These are phyloP conservation scores for Mucor racemosus DNA, from an alignment of 371 early-diverging fungal genomes.

Conservation along the genomic window DNA sequence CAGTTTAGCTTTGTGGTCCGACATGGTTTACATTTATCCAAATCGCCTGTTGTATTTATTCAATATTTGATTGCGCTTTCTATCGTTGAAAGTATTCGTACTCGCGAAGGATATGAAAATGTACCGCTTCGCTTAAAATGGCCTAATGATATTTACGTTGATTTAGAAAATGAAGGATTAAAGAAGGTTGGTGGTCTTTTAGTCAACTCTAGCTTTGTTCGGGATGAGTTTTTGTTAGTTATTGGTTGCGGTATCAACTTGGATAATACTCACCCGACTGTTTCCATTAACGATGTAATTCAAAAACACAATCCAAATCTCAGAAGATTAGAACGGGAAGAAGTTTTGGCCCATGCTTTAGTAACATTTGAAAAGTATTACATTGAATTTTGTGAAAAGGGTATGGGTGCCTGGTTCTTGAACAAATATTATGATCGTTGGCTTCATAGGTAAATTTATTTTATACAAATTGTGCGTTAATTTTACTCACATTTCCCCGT, in stretches of 20 bases:
- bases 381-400: slow-evolving; percentile 62
- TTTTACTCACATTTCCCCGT: slow-evolving; percentile 6
- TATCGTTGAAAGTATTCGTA: slow-evolving; percentile 75
- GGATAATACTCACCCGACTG: slow-evolving; percentile 79
- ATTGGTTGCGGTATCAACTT: slow-evolving; percentile 84
- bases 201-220: slow-evolving; percentile 74
- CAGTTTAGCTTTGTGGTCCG: slow-evolving; percentile 79
- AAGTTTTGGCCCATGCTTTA: slow-evolving; percentile 72
- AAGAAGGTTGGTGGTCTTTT: slow-evolving; percentile 88
- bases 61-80: slow-evolving; percentile 91
- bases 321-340: slow-evolving; percentile 62
- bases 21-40: slow-evolving; percentile 58
- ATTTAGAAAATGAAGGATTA: slow-evolving; percentile 32
- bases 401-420: slow-evolving; percentile 73
- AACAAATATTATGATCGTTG: slow-evolving; percentile 77
- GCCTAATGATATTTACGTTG: slow-evolving; percentile 93
- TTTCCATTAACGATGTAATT: slow-evolving; percentile 82
- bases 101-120: slow-evolving; percentile 70
- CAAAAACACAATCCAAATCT: slow-evolving; percentile 50
- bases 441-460: slow-evolving; percentile 73
- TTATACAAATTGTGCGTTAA: background rate
- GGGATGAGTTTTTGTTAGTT: slow-evolving; percentile 73
- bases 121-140: slow-evolving; percentile 87
- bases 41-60: slow-evolving; percentile 76
- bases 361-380: slow-evolving; percentile 76